A percentile compares a stretch with the other conserved stretches of the same genome.
Evolutionary conservation across 2,329 filamentous ascomycete species (phyloP).

Genomic region (Aspergillus phoenicis): DNA sequence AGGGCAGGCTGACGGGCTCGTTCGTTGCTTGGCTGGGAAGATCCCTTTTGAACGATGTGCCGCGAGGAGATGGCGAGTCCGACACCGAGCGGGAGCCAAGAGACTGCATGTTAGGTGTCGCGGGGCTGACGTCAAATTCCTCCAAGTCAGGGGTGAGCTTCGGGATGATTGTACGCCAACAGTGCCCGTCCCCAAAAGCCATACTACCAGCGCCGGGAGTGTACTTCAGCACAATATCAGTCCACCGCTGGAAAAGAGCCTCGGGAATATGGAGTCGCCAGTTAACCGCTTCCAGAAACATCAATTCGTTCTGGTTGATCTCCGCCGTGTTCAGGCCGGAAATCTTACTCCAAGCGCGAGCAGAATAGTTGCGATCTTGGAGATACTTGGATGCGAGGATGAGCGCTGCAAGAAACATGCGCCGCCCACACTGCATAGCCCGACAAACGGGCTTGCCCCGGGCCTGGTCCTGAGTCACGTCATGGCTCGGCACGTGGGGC

Average conservation of each 20-base stretch:
- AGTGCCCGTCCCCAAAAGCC: slow-evolving; percentile 37
- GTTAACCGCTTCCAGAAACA: slow-evolving; percentile 84
- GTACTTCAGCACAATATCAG: slow-evolving; percentile 84
- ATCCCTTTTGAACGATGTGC: slow-evolving; percentile 14
- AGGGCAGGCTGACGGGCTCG: slow-evolving; percentile 27
- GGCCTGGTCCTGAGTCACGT: slow-evolving; percentile 84
- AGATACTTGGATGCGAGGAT: slow-evolving; percentile 98
- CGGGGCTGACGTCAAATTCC: slow-evolving; percentile 44
- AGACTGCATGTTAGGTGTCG: slow-evolving; percentile 30
- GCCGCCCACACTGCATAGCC: slow-evolving; percentile 89
- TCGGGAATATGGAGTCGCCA: slow-evolving; percentile 96
- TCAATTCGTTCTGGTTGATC: slow-evolving; percentile 96
- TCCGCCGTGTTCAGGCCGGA: slow-evolving; percentile 90
- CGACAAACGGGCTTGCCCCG: slow-evolving; percentile 71
- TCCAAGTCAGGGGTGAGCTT: slow-evolving; percentile 61
- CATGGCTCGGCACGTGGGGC: slow-evolving; percentile 77
- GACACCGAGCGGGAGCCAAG: slow-evolving; percentile 29
- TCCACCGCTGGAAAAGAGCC: slow-evolving; percentile 87
- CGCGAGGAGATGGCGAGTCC: slow-evolving; percentile 36
- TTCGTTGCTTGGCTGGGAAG: slow-evolving; percentile 18
- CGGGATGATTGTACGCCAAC: slow-evolving; percentile 55
- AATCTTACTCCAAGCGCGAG: slow-evolving; percentile 98
- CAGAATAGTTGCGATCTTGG: slow-evolving; percentile 96
- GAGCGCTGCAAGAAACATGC: slow-evolving; percentile 94
- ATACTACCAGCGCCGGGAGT: slow-evolving; percentile 61